Evolutionary conservation across 1,139 yeast species (phyloP).

Genomic region (Maudiozyma humilis): DNA sequence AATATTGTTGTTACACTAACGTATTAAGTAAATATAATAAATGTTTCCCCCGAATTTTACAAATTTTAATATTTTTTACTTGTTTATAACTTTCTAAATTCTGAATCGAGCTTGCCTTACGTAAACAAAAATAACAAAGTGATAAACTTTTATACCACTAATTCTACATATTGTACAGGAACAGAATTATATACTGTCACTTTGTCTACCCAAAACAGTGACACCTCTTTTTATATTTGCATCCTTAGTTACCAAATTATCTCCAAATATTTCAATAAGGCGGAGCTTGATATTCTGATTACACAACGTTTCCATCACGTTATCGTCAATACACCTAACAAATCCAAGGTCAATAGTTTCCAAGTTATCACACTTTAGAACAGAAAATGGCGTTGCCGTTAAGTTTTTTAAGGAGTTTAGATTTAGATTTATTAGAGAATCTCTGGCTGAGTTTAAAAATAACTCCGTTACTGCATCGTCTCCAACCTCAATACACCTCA

Average conservation of each 20-base stretch:
- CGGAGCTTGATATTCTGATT: constrained; percentile 51
- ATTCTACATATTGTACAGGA: not conserved
- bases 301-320: constrained; percentile 45
- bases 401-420: constrained; percentile 64
- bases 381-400: constrained; percentile 43
- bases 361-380: constrained; percentile 47
- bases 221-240: constrained; percentile 48
- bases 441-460: constrained; percentile 49
- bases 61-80: too few species aligned
- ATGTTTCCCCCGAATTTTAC: not conserved
- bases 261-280: constrained; percentile 71
- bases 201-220: constrained; percentile 68
- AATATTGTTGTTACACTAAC: too few species aligned
- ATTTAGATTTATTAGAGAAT: constrained; percentile 58
- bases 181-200: constrained; percentile 41
- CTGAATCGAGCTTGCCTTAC: not conserved
- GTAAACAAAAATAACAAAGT: not conserved
- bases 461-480: constrained; percentile 56
- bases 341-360: constrained; percentile 68
- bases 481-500: constrained; percentile 57
- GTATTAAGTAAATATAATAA: not conserved
- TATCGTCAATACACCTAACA: constrained; percentile 65
- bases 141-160: not conserved
- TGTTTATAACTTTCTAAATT: too few species aligned
- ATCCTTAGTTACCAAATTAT: constrained; percentile 54